Evolutionary conservation across 306 rosid genomes (phyloP), one percentile per base, ranked within the genome.

Genomic region (Quercus robur): DNA sequence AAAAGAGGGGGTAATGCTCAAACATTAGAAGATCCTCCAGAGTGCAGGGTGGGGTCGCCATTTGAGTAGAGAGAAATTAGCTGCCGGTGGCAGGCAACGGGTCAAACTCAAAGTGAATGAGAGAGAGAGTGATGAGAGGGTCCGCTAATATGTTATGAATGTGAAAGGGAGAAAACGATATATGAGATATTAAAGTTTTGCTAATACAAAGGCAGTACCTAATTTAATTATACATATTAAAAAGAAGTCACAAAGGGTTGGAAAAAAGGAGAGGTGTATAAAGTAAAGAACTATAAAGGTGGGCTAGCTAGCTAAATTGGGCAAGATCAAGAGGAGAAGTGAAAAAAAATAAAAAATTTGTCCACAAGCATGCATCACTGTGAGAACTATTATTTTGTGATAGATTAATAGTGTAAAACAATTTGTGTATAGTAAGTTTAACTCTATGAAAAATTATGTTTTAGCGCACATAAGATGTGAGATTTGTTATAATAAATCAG

Each of bases 81-180:
- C 46, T 79, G 86, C 80, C 84, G 88, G 86, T 88, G 91, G 94
- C 96, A 83, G 95, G 94, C 97, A 82, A 86, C 80, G 90, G 95
- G 99, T 94, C 99, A 93, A 90, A 90, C 93, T 93, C 95, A 94
- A 84, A 86, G 91, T 81, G 88, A 88, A 83, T 84, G 88, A 7
- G 77, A 83, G 77, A 75, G 77, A 26, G 76, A 84, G 84, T 56
- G 74, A 85, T 77, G 86, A 86, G 83, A 73, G 75, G 7, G 73
- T 20, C 35, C 87, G 80, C 84, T 73, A 69, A 74, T 51, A 71
- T 64, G 84, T 61, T 73, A 64, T 62, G 90, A 86, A 23, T 77
- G 82, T 84, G 89, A 87, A 85, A 87, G 85, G 71, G 10, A 76
- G 91, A 87, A 90, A 85, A 77, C 64, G 87, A 86, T 80, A 30